Evolutionary conservation across 2,329 filamentous ascomycete species (phyloP).

Genomic region (Aureobasidium sp.): DNA sequence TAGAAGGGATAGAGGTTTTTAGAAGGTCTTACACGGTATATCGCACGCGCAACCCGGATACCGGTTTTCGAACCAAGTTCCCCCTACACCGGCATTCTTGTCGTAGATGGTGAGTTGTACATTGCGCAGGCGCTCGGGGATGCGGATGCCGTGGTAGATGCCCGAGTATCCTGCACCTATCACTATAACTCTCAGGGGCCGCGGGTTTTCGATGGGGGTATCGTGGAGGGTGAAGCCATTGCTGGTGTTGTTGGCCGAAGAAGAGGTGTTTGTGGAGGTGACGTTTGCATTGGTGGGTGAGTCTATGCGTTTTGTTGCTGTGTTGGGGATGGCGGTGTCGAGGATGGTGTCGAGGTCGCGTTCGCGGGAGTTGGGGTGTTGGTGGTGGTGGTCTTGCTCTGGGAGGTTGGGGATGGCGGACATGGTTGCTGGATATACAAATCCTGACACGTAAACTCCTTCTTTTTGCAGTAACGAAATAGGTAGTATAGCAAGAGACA

Average conservation of each 20-base stretch:
- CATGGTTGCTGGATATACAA: background rate
- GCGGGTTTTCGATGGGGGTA: slow-evolving; percentile 33
- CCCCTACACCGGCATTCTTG: slow-evolving; percentile 34
- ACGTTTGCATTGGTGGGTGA: background rate
- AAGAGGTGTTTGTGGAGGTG: background rate
- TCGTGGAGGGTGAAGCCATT: slow-evolving; percentile 28
- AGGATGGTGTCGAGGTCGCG: background rate
- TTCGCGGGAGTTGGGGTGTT: background rate
- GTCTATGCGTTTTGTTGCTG: background rate
- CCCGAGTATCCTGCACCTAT: slow-evolving; percentile 38
- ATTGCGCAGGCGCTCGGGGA: slow-evolving; percentile 33
- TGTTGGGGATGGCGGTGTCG: background rate
- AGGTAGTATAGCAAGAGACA: too few species aligned
- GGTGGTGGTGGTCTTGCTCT: background rate
- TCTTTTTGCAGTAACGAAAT: too few species aligned
- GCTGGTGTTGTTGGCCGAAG: too few species aligned
- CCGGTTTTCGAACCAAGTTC: slow-evolving; percentile 33
- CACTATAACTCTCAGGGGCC: slow-evolving; percentile 35
- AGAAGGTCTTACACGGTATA: slow-evolving; percentile 16
- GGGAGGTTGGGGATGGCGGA: slow-evolving; percentile 6
- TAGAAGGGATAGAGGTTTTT: too few species aligned
- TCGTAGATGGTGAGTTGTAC: slow-evolving; percentile 35
- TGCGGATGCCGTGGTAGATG: slow-evolving; percentile 36
- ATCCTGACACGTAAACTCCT: too few species aligned
- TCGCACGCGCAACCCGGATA: slow-evolving; percentile 36